Percentiles rank a stretch among this genome's conserved stretches.
These are phyloP conservation scores for Rhodofomes roseus DNA, from an alignment of 1,284 basidiomycete species.

Conservation along the genomic window DNA sequence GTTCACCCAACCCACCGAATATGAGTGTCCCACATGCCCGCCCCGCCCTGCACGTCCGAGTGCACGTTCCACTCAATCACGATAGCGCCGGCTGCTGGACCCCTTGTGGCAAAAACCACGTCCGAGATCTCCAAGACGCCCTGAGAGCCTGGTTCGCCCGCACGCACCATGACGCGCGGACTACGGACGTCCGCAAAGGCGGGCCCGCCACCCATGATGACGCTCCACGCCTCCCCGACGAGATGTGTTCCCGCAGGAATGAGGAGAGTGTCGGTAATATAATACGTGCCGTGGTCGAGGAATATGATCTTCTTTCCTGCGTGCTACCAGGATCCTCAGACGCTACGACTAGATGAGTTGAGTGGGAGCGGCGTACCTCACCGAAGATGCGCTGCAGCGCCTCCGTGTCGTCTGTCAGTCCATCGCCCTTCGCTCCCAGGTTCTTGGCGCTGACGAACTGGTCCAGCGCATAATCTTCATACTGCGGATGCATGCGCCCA, in stretches of 20 bases:
- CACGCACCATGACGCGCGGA: conserved; percentile 56
- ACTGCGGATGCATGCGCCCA: conserved; percentile 43
- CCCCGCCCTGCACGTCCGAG: conserved; percentile 52
- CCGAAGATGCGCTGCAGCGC: conserved; percentile 61
- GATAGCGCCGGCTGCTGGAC: conserved; percentile 65
- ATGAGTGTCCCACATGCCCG: conserved; percentile 73
- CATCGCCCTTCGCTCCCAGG: conserved; percentile 74
- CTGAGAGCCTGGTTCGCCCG: conserved; percentile 44
- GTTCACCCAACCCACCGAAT: conserved; percentile 29
- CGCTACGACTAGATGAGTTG: neutral
- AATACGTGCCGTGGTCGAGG: conserved; percentile 68
- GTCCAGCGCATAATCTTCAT: conserved; percentile 51
- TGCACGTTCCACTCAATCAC: conserved; percentile 72
- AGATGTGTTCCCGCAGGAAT: conserved; percentile 71
- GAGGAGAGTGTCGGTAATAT: conserved; percentile 65
- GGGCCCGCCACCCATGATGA: conserved; percentile 65
- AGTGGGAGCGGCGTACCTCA: conserved; percentile 28
- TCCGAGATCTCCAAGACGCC: conserved; percentile 60
- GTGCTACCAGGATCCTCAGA: conserved; percentile 35
- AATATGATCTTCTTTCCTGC: conserved; percentile 75
- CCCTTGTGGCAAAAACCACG: conserved; percentile 51
- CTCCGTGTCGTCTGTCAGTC: conserved; percentile 70
- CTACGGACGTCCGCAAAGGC: conserved; percentile 51
- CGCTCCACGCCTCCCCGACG: conserved; percentile 75
- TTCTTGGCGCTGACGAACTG: conserved; percentile 72